These are phyloP conservation scores for Globisporangium abappressorium DNA, from an alignment of 352 stramenopile genomes.

Conservation along the genomic window DNA sequence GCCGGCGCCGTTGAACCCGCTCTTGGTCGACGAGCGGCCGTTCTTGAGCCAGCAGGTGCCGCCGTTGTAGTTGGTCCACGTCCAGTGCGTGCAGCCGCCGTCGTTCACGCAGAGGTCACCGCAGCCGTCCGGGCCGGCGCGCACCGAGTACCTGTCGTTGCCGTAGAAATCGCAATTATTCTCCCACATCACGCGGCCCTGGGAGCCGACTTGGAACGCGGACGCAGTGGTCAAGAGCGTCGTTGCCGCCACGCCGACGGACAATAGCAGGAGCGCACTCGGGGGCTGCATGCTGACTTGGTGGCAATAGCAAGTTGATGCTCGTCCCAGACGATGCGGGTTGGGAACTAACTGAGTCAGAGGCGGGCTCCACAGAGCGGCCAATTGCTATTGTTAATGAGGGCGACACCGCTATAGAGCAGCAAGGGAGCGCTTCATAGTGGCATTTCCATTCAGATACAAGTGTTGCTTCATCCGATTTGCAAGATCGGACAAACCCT, in stretches of 20 bases:
- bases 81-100: constrained; percentile 40
- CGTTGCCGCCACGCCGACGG: neutral
- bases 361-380: neutral
- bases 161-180: constrained; percentile 47
- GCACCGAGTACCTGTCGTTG: constrained; percentile 18
- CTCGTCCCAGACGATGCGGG: constrained; percentile 1
- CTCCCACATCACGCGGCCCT: constrained; percentile 40
- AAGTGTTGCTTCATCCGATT: neutral
- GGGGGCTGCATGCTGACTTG: constrained; percentile 1
- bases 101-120: constrained; percentile 25
- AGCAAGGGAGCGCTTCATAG: neutral
- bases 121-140: constrained; percentile 6
- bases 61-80: constrained; percentile 46
- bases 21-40: constrained; percentile 10
- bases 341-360: constrained; percentile 1
- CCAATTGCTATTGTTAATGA: neutral
- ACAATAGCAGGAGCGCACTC: constrained; percentile 1
- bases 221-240: neutral
- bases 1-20: constrained; percentile 21
- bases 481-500: constrained; percentile 1
- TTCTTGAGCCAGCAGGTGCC: constrained; percentile 65
- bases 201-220: constrained; percentile 5
- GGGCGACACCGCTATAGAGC: neutral
- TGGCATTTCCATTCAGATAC: constrained; percentile 9
- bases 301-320: constrained; percentile 4